Percentiles rank a stretch among this genome's conserved stretches.
These are phyloP conservation scores for Solanum sejunctum DNA, from an alignment of 257 asterid genomes.

Conservation along the genomic window DNA sequence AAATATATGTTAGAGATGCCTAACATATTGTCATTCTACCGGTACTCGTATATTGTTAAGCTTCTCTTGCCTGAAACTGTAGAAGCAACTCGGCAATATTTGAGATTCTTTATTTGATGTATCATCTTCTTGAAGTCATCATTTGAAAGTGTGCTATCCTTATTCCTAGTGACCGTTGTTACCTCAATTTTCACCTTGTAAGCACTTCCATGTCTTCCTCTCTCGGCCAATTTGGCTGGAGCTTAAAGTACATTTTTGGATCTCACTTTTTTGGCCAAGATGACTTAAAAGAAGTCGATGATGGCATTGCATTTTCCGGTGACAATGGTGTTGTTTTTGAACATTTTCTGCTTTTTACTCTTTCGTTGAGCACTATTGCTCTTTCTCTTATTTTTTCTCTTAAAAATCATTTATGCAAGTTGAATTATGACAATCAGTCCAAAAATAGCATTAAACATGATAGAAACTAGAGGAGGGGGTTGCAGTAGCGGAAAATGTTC, in stretches of 20 bases:
- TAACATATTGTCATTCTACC: neutral
- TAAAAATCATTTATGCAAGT: constrained; percentile 9
- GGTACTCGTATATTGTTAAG: neutral
- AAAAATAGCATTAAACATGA: constrained; percentile 32
- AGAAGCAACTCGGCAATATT: constrained; percentile 35
- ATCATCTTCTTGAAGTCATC: constrained; percentile 34
- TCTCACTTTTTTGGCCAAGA: constrained; percentile 14
- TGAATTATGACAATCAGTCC: constrained; percentile 20
- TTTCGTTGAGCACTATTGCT: neutral
- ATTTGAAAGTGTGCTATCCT: neutral
- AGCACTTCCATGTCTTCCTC: neutral
- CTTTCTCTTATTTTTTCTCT: neutral
- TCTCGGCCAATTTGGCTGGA: neutral
- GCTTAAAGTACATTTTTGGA: constrained; percentile 38
- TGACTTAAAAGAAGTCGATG: constrained; percentile 27
- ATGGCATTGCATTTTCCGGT: constrained; percentile 24
- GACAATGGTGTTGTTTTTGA: neutral
- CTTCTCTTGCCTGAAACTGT: constrained; percentile 18
- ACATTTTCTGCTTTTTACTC: neutral
- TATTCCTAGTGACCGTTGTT: constrained; percentile 40
- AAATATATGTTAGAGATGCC: neutral
- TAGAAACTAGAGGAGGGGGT: constrained; percentile 13
- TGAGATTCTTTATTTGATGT: constrained; percentile 20
- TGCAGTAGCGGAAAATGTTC: constrained; percentile 27
- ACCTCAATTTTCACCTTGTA: constrained; percentile 1